Base-by-base conservation (phyloP, 2,329 filamentous ascomycete species). In the Ophiostoma himal-ulmi region DNA sequence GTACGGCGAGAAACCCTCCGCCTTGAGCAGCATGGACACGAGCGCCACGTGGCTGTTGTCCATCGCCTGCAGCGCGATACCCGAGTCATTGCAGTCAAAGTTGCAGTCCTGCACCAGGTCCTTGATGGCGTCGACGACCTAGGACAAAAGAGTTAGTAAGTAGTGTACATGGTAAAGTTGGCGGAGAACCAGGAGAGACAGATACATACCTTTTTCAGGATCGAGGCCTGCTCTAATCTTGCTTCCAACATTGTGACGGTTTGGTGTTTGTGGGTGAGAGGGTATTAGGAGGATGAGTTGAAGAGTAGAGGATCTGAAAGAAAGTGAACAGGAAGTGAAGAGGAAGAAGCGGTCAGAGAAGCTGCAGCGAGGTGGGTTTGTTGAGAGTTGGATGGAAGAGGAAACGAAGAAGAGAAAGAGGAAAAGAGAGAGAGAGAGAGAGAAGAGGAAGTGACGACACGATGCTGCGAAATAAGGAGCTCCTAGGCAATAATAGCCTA, bases 41-140 rank as follows among this genome's bases (percentile, higher is more conserved):
- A 99, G 92, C 73, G 95, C 95, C 77, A 99, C 95, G 83, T 99
- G 95, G 68, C 94, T 98, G 88, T 98, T 99, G 86, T 99, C 95
- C 96, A 99, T 99, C 78, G 95, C 95, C 83, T 99, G 95, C 70
- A 99, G 91, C 68, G 94, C 94, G 78, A 99, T 95, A 73, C 95
- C 95, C 70, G 93, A 94, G 86, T 99, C 96, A 91, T 98, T 99
- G 91, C 96, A 99, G 86, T 99, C 95, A 84, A 99, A 99, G 84
- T 99, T 99, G 89, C 95, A 99, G 84, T 99, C 95, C 82, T 98
- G 95, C 69, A 99, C 95, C 68, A 99, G 89, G 78, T 99, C 95
- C 83, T 97, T 98, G 89, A 99, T 97, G 77, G 96, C 93, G 80
- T 99, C 96, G 78, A 99, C 94, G 74, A 98, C 92, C 93, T 97